Conservation (phyloP, 1,284 basidiomycete species). For the Apiotrichum laibachii region DNA sequence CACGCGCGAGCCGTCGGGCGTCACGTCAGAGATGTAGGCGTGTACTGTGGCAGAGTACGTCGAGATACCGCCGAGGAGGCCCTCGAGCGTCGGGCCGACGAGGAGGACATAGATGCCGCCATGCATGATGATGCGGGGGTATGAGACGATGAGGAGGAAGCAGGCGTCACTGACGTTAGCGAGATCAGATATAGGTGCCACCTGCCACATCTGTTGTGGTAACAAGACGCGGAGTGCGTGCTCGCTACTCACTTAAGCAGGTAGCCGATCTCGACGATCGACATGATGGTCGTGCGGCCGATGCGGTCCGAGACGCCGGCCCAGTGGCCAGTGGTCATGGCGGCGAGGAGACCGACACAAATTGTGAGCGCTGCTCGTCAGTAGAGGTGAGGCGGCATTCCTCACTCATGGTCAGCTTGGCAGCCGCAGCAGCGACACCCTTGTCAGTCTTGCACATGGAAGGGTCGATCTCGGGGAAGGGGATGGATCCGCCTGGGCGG, state of each 20-base stretch:
- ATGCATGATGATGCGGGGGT: conserved; percentile 61
- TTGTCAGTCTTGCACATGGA: conserved; percentile 65
- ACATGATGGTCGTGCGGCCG: conserved; percentile 73
- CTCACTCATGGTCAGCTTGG: conserved; percentile 63
- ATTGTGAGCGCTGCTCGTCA: conserved; percentile 60
- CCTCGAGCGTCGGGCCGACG: conserved; percentile 75
- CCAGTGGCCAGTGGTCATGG: conserved; percentile 85
- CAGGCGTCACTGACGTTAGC: conserved; percentile 62
- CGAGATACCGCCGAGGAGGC: conserved; percentile 79
- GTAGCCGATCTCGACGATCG: conserved; percentile 66
- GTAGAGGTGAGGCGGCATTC: background rate
- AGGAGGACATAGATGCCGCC: conserved; percentile 67
- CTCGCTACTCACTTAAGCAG: conserved; percentile 65
- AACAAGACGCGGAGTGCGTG: no score
- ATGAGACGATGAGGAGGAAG: conserved; percentile 74
- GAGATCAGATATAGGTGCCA: conserved; percentile 7
- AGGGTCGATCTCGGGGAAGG: conserved; percentile 48
- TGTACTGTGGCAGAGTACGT: conserved; percentile 73
- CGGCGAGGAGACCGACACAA: conserved; percentile 75
- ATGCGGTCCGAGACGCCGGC: conserved; percentile 73
- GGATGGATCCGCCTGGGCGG: conserved; percentile 6
- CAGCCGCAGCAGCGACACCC: conserved; percentile 67
- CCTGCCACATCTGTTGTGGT: background rate
- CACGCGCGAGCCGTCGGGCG: conserved; percentile 75
- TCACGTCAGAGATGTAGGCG: conserved; percentile 79